Evolutionary conservation across 495 filamentous ascomycete genomes (phyloP), one percentile per base, ranked within the genome.

Genomic region (Aspergillus baeticus): DNA sequence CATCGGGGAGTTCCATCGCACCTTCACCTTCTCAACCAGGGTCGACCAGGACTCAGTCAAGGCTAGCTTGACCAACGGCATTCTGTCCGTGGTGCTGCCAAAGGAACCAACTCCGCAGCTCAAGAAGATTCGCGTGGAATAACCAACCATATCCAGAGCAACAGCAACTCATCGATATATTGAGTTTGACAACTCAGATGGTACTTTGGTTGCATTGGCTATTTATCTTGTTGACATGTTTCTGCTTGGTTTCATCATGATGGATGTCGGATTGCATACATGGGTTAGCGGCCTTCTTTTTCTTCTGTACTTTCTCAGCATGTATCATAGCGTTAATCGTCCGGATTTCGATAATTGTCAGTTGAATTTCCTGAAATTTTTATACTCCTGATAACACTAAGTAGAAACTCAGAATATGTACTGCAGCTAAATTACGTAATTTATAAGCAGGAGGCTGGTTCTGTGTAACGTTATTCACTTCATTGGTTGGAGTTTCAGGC

Each of bases 21-120:
- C 76, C 22, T 96, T 97, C 78, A 81, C 66, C 51, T 96, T 98
- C 79, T 83, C 90, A 0, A 69, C 68, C 7, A 79, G 82, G 10
- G 81, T 96, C 33, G 85, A 96, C 67, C 85, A 90, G 60, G 88
- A 96, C 42, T 68, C 57, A 13, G 91, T 96, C 52, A 86, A 76
- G 59, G 93, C 92, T 11, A 82, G 71, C 47, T 65, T 93, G 63
- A 87, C 86, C 73, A 84, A 93, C 65, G 90, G 90, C 8, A 82
- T 94, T 58, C 71, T 93, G 51, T 84, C 66, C 42, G 73, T 94
- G 23, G 59, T 84, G 6, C 86, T 96, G 15, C 92, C 92, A 7
- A 96, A 96, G 81, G 78, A 84, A 26, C 72, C 80, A 61, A 80
- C 80, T 51, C 73, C 70, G 18, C 63, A 71, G 55, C 55, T 70